Evolutionary conservation across 148 eudicot genomes (phyloP).

Genomic region (Vaccinium macrocarpon): DNA sequence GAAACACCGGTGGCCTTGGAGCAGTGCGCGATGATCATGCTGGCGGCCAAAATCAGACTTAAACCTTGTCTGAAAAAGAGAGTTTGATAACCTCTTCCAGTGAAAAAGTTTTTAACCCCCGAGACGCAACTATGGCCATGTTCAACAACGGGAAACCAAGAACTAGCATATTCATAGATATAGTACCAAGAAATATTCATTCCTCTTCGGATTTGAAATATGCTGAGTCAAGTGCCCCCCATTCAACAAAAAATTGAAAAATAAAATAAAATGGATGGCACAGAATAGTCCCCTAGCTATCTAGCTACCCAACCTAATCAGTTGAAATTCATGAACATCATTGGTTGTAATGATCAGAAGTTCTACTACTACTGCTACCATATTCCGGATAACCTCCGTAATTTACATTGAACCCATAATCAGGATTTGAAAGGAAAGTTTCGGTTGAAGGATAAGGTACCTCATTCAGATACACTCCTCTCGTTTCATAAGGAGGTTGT

Average conservation of each 20-base stretch:
- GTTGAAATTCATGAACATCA: slow-evolving; percentile 17
- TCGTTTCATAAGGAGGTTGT: slow-evolving; percentile 21
- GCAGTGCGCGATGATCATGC: background rate
- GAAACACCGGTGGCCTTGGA: background rate
- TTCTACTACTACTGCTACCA: slow-evolving; percentile 26
- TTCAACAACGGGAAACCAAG: background rate
- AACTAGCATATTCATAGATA: slow-evolving; percentile 3
- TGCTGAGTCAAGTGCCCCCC: slow-evolving; percentile 40
- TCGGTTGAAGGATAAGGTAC: slow-evolving; percentile 24
- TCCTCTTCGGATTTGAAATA: slow-evolving; percentile 16
- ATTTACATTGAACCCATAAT: slow-evolving; percentile 38
- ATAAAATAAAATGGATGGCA: slow-evolving; percentile 32
- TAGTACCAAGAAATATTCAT: slow-evolving; percentile 1
- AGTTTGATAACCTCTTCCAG: background rate
- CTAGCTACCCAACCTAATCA: slow-evolving; percentile 16
- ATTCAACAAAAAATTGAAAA: slow-evolving; percentile 49
- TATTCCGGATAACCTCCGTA: slow-evolving; percentile 29
- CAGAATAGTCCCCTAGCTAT: slow-evolving; percentile 28
- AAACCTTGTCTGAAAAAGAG: background rate
- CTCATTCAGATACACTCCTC: slow-evolving; percentile 12
- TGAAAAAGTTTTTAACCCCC: background rate
- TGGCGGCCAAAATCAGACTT: background rate
- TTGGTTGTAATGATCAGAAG: slow-evolving; percentile 33
- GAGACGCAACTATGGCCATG: background rate
- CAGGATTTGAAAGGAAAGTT: slow-evolving; percentile 24